Base-by-base conservation (phyloP, 75 land plant genomes). In the Sequoiadendron giganteum region DNA sequence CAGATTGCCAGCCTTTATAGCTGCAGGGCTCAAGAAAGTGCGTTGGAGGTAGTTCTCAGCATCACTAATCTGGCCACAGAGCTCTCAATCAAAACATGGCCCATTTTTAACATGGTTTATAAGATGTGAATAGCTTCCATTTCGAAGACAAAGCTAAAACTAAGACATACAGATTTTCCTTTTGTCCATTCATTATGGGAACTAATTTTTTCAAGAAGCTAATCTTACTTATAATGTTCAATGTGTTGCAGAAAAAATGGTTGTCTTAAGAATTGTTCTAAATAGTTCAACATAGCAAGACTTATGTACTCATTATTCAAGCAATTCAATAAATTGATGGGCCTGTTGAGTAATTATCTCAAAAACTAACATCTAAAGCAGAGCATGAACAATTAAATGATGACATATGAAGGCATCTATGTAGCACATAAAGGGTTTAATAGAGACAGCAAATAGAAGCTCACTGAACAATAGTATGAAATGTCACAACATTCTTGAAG, bases 11-110 rank as follows among this genome's bases (percentile, higher is more conserved):
- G 99, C 99, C 86, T 88, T 93, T 11, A 94, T 38, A 45, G 99
- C 89, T 49, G 99, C 99, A 45, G 96, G 94, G 55, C 99, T 97
- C 91, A 97, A 83, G 92, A 98, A 98, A 36, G 99, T 98, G 86
- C 99, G 89, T 90, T 96, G 92, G 39, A 97, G 94, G 88, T 92
- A 93, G 25, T 89, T 87, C 40, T 92, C 90, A 56, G 94, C 93
- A 93, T 98, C 99, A 87, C 95, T 94, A 47, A 97, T 90, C 99
- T 98, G 90, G 42, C 16, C n/a, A 72, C 36, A 30, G 52, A 40
- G n/a, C 72, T 85, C 19, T 68, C 21, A 86, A 83, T n/a, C 25
- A 54, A 77, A 87, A 80, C 52, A 85, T 75, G 18, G 3, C 65
- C 39, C 70, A 55, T 3, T 68, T 38, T 85, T 40, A 56, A 32